A percentile compares a stretch with the other conserved stretches of the same genome.
These are phyloP conservation scores for Persicaria maculosa DNA, from an alignment of 148 eudicot genomes.

Conservation along the genomic window DNA sequence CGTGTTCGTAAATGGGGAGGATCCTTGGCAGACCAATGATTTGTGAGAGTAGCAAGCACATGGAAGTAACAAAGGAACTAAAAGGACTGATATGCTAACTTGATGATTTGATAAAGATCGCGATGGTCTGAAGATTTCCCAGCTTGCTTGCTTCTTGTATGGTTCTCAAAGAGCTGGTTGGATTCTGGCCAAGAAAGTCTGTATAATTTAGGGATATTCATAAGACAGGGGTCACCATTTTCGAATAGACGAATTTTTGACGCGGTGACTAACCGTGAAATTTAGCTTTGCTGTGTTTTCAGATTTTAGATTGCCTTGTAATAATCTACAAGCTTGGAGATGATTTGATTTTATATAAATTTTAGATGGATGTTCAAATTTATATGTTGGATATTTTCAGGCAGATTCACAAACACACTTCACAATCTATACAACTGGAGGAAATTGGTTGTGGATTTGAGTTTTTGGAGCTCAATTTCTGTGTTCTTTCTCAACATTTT, in stretches of 20 bases:
- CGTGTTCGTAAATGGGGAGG: slow-evolving; percentile 77
- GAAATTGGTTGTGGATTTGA: not conserved
- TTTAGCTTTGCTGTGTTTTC: not conserved
- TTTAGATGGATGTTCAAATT: not conserved
- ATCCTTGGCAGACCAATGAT: slow-evolving; percentile 31
- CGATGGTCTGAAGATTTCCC: not conserved
- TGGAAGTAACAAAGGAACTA: not conserved
- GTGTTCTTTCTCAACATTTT: not conserved
- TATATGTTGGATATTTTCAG: not conserved
- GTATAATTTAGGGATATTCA: not conserved
- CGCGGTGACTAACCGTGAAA: not conserved
- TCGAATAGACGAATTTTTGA: not conserved
- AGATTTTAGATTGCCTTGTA: not conserved
- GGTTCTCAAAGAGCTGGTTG: not conserved
- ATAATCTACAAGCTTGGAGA: slow-evolving; percentile 1
- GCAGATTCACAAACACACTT: not conserved
- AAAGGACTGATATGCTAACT: not conserved
- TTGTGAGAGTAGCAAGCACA: not conserved
- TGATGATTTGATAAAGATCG: not conserved
- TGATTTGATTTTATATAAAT: not conserved
- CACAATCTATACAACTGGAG: not conserved
- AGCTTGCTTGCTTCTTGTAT: not conserved
- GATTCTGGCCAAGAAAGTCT: not conserved
- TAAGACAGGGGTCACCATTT: not conserved
- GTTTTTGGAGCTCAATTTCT: not conserved